A percentile compares a stretch with the other conserved stretches of the same genome.
Evolutionary conservation across 169 alveolate genomes (phyloP).

Genomic region (Fabrea salina): DNA sequence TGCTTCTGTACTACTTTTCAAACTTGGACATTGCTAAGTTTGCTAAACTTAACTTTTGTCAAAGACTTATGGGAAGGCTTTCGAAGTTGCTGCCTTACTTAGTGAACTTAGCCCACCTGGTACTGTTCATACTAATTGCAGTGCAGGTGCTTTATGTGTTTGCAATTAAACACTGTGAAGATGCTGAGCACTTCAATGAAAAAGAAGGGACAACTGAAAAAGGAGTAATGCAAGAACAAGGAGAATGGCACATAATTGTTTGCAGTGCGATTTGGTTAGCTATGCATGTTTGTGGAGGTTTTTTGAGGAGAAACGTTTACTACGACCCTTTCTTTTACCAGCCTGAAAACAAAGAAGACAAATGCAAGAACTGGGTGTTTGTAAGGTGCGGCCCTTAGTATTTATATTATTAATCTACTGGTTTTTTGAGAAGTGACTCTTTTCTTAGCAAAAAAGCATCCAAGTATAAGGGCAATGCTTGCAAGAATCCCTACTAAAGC

Average conservation of each 20-base stretch:
- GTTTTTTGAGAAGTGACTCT: too few species aligned
- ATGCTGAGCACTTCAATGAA: neutral
- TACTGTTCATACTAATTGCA: neutral
- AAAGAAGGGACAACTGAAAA: neutral
- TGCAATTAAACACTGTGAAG: slow-evolving; percentile 6
- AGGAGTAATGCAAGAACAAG: neutral
- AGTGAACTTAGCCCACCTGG: neutral
- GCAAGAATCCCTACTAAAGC: too few species aligned
- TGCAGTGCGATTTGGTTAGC: neutral
- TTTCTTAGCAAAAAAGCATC: too few species aligned
- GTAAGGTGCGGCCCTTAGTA: slow-evolving; percentile 7
- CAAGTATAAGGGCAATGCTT: too few species aligned
- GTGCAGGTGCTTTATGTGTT: neutral
- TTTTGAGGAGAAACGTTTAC: neutral
- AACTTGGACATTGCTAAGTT: slow-evolving; percentile 8
- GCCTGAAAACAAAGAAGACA: slow-evolving; percentile 2
- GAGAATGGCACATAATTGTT: neutral
- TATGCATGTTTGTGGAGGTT: slow-evolving; percentile 22
- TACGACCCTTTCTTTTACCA: slow-evolving; percentile 29
- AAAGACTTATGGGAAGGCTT: slow-evolving; percentile 9
- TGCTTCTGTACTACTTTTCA: slow-evolving; percentile 5
- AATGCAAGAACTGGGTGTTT: neutral
- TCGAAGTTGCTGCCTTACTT: slow-evolving; percentile 21
- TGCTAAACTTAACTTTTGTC: neutral
- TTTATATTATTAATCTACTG: too few species aligned